phyloP scores from a whole-genome alignment of 2,329 filamentous ascomycete genomes.

The Neonectria punicea region DNA sequence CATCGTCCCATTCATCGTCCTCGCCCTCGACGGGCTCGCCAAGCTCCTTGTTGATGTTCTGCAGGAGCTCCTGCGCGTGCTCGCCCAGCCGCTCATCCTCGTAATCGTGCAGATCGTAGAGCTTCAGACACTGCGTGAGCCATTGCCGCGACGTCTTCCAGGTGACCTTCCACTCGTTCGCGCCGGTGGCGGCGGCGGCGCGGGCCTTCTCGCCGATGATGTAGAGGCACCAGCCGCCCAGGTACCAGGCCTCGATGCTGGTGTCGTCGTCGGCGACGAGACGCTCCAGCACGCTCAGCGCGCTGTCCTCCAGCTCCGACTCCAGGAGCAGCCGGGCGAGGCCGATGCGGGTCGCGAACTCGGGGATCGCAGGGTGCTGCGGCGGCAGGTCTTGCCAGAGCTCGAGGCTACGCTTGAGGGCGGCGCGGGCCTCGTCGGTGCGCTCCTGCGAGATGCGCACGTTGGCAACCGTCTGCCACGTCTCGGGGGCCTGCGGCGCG shows the following conservation, averaged over 20 bases:
- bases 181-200: slow-evolving; percentile 47
- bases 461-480: slow-evolving; percentile 95
- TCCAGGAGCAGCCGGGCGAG: slow-evolving; percentile 90
- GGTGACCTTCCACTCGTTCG: slow-evolving; percentile 66
- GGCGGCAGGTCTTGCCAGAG: slow-evolving; percentile 85
- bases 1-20: slow-evolving; percentile 66
- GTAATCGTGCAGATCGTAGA: slow-evolving; percentile 84
- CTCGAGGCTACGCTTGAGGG: slow-evolving; percentile 81
- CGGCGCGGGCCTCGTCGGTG: slow-evolving; percentile 80
- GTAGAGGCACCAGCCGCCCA: slow-evolving; percentile 93
- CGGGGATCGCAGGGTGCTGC: slow-evolving; percentile 77
- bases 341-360: slow-evolving; percentile 87
- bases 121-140: slow-evolving; percentile 81
- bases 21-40: slow-evolving; percentile 67
- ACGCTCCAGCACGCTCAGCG: slow-evolving; percentile 84
- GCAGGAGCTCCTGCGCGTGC: slow-evolving; percentile 78
- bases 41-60: slow-evolving; percentile 70
- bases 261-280: slow-evolving; percentile 89
- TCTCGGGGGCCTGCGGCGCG: slow-evolving; percentile 83
- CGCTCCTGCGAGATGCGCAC: slow-evolving; percentile 90
- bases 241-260: slow-evolving; percentile 96
- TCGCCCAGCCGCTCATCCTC: slow-evolving; percentile 83
- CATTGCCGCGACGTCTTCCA: slow-evolving; percentile 83
- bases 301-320: slow-evolving; percentile 84
- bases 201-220: slow-evolving; percentile 77